Evolutionary conservation across 148 eudicot genomes (phyloP).

Genomic region (Camellia lanceoleosa): DNA sequence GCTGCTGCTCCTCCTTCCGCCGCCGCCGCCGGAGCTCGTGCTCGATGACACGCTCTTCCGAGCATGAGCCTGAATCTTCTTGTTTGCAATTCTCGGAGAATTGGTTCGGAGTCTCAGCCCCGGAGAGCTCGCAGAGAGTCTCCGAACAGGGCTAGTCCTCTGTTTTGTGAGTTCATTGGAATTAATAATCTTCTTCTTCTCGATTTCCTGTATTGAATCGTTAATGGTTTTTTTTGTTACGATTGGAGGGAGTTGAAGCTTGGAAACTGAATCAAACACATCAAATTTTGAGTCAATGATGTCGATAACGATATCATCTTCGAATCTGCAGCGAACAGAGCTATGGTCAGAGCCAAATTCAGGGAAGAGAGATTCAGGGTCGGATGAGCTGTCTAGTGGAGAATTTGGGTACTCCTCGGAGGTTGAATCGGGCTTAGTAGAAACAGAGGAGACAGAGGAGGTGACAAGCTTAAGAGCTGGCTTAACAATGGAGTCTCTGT

Average conservation of each 20-base stretch:
- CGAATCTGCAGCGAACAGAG: constrained; percentile 16
- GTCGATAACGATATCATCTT: constrained; percentile 10
- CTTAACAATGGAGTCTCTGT: constrained; percentile 6
- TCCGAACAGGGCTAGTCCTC: constrained; percentile 18
- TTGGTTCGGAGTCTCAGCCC: constrained; percentile 56
- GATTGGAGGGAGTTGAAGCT: constrained; percentile 37
- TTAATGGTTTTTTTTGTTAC: constrained; percentile 26
- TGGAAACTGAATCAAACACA: neutral
- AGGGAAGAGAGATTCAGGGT: constrained; percentile 11
- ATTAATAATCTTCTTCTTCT: neutral
- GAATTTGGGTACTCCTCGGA: constrained; percentile 10
- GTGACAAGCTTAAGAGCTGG: constrained; percentile 1
- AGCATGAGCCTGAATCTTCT: constrained; percentile 30
- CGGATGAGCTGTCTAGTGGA: constrained; percentile 14
- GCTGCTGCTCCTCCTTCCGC: constrained; percentile 22
- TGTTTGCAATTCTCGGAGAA: constrained; percentile 55
- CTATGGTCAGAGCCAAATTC: constrained; percentile 5
- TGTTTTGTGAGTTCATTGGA: neutral
- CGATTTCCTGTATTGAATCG: neutral
- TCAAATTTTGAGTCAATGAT: neutral
- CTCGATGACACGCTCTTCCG: constrained; percentile 34
- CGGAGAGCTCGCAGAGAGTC: constrained; percentile 17
- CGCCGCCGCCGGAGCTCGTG: neutral
- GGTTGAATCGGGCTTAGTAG: constrained; percentile 18
- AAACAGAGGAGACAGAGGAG: constrained; percentile 21